Evolutionary conservation across 2,329 filamentous ascomycete genomes (phyloP).

Genomic region (Coniochaeta ligniaria): DNA sequence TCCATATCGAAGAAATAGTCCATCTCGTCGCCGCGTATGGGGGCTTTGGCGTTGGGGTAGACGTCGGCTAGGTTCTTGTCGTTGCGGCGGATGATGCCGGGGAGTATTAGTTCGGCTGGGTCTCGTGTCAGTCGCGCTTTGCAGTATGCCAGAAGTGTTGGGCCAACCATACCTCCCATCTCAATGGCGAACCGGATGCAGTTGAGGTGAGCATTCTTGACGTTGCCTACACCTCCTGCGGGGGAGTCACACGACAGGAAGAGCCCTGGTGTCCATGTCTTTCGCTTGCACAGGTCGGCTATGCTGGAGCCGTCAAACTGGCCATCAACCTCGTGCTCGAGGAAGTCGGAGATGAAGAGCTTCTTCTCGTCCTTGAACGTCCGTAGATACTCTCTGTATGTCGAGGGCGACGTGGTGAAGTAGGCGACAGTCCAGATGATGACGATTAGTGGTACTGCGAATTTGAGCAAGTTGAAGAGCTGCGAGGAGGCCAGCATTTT

Average conservation of each 20-base stretch:
- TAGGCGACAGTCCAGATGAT: constrained; percentile 18
- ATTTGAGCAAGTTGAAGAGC: constrained; percentile 17
- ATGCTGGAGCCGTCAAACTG: constrained; percentile 22
- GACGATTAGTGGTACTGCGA: constrained; percentile 13
- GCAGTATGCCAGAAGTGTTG: neutral
- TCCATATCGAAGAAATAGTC: constrained; percentile 26
- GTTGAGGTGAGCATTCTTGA: constrained; percentile 35
- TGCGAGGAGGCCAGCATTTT: constrained; percentile 18
- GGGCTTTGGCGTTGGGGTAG: constrained; percentile 15
- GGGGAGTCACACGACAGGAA: constrained; percentile 35
- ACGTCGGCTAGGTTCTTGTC: constrained; percentile 18
- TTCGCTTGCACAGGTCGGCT: constrained; percentile 24
- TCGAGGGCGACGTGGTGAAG: constrained; percentile 12
- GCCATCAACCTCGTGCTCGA: constrained; percentile 24
- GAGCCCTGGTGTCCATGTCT: constrained; percentile 30
- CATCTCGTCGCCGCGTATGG: constrained; percentile 18
- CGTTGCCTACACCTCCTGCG: constrained; percentile 33
- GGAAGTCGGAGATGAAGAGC: constrained; percentile 24
- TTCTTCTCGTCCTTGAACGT: constrained; percentile 27
- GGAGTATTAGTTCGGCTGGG: constrained; percentile 28
- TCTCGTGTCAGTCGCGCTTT: neutral
- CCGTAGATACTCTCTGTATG: constrained; percentile 17
- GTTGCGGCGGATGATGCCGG: constrained; percentile 24
- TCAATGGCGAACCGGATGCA: constrained; percentile 39
- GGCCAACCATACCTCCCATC: constrained; percentile 30